A percentile compares a stretch with the other conserved stretches of the same genome.
These are phyloP conservation scores for Quercus agrifolia DNA, from an alignment of 306 rosid genomes.

Conservation along the genomic window DNA sequence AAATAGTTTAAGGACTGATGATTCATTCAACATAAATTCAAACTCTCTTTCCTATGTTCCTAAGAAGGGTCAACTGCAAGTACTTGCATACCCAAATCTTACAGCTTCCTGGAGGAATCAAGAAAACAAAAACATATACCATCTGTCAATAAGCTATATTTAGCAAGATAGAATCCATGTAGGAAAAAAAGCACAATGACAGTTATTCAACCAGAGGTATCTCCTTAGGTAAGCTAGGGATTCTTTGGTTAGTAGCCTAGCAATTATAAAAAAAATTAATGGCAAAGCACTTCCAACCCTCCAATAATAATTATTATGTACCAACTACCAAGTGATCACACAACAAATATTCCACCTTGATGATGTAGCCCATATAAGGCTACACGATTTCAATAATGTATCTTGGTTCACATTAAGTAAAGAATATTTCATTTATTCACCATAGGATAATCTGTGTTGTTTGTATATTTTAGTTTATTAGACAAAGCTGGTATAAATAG, in stretches of 20 bases:
- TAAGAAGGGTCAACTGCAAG: neutral
- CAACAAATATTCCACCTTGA: neutral
- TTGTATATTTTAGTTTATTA: neutral
- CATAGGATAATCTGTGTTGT: neutral
- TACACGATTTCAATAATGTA: neutral
- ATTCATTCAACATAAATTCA: neutral
- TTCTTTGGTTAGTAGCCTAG: neutral
- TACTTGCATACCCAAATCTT: neutral
- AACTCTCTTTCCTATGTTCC: neutral
- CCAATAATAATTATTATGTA: neutral
- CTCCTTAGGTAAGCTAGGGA: too few relatives aligned
- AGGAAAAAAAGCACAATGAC: neutral
- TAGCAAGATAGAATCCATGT: neutral
- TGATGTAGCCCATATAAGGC: neutral
- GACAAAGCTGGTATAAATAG: neutral
- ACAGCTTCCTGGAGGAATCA: neutral
- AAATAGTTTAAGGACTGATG: neutral
- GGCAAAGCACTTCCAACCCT: neutral
- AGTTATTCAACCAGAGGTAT: neutral
- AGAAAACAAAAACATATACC: neutral
- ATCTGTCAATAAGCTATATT: neutral
- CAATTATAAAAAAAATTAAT: neutral
- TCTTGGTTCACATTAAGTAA: neutral
- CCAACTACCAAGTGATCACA: neutral
- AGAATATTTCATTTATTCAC: neutral